Evolutionary conservation across 23 red algal genomes (phyloP), one percentile per base, ranked within the genome.

Genomic region (Agarophyton chilense): DNA sequence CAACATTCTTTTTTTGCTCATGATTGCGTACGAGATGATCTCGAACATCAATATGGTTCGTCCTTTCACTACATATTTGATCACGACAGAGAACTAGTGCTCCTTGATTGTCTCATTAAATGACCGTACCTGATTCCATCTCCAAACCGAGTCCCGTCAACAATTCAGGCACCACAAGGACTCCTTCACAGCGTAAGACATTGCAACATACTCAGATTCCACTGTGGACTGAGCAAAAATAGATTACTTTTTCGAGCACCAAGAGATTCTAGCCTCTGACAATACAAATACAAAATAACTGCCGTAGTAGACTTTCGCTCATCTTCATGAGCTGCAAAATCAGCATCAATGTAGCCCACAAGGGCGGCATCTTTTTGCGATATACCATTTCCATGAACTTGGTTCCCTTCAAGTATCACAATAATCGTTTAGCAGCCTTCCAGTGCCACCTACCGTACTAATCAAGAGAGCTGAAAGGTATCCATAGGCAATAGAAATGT

Each of bases 391-490:
- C 77, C 14, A 52, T 51, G 12, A 14, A 60, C 43, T 60, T 52
- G 10, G 82, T 84, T 34, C 81, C 81, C n/a, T 71, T 72, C 17
- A 74, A 16, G 25, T 87, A 87, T 13, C 64, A 22, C 21, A 72
- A 10, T 0, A 87, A 1, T 39, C 21, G 29, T 7, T 75, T 87
- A 38, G 66, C 58, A 26, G 82, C 62, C 40, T 72, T 87, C 68
- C 52, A 60, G 33, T 80, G 55, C 19, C 3, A 49, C 29, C 18
- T 36, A 31, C 52, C 1, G 33, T 60, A 38, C 26, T 38, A 7
- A 24, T 80, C 77, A 49, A 60, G 28, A 24, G 25, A 47, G 47
- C 50, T 44, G 29, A 40, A 6, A 47, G 43, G 29, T 40, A 74
- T 5, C 8, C 32, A 45, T 46, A 38, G 13, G 68, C 68, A 18